A percentile compares a stretch with the other conserved stretches of the same genome.
Evolutionary conservation across 257 asterid genomes (phyloP).

Genomic region (Anisodus acutangulus): DNA sequence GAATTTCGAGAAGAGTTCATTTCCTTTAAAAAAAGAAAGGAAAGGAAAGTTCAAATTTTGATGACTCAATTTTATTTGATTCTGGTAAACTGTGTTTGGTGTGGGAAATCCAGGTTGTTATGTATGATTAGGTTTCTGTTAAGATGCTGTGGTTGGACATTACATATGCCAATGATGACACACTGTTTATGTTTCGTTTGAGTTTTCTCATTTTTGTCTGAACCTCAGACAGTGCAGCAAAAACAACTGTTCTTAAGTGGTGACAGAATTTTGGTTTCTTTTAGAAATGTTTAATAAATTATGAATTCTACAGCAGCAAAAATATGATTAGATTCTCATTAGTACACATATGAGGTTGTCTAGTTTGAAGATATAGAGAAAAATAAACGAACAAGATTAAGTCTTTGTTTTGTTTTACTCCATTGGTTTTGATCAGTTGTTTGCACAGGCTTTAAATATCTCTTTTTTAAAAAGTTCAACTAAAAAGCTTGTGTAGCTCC

Average conservation of each 20-base stretch:
- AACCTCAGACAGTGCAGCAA: constrained; percentile 36
- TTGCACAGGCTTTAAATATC: no score
- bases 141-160: constrained; percentile 35
- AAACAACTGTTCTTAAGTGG: constrained; percentile 38
- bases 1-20: constrained; percentile 16
- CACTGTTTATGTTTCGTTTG: constrained; percentile 29
- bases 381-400: neutral
- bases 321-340: neutral
- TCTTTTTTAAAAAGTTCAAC: neutral
- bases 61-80: neutral
- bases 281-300: neutral
- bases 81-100: neutral
- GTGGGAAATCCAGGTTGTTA: constrained; percentile 42
- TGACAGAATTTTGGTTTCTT: constrained; percentile 24
- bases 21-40: neutral
- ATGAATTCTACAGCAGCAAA: neutral
- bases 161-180: neutral
- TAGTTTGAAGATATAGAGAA: neutral
- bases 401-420: no score
- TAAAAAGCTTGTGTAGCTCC: neutral
- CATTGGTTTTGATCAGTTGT: no score
- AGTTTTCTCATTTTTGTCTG: constrained; percentile 36
- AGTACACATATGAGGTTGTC: neutral
- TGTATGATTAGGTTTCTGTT: constrained; percentile 43
- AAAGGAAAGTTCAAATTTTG: constrained; percentile 7